phyloP scores from a whole-genome alignment of 768 basidiomycete species.

The Rhodosporidiobolus odoratus region DNA sequence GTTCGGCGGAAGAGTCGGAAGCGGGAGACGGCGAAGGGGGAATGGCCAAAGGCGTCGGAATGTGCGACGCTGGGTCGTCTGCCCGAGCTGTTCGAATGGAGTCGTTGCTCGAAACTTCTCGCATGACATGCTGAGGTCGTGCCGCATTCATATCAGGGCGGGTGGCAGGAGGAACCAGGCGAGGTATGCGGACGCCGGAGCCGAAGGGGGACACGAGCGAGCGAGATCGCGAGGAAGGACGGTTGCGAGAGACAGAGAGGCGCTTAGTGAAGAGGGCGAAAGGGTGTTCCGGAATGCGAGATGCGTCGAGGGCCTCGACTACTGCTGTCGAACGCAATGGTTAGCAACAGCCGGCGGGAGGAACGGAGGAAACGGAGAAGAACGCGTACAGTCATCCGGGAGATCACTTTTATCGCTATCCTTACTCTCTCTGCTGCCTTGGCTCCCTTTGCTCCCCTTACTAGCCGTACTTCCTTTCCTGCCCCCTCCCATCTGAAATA shows the following conservation, averaged over 20 bases:
- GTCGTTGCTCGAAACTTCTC: slow-evolving; percentile 33
- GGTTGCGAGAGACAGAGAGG: background rate
- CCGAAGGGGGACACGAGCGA: slow-evolving; percentile 5
- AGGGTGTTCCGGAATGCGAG: background rate
- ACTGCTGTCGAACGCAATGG: background rate
- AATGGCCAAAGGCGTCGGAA: background rate
- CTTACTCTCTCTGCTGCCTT: background rate
- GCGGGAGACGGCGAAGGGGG: background rate
- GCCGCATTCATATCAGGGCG: background rate
- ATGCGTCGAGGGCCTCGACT: slow-evolving; percentile 15
- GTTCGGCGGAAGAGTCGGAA: background rate
- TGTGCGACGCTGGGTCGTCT: slow-evolving; percentile 4
- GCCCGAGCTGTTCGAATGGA: slow-evolving; percentile 32
- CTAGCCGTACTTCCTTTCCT: background rate
- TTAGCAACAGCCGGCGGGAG: background rate
- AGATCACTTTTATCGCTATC: slow-evolving; percentile 10
- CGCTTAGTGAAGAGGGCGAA: background rate
- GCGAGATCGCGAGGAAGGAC: background rate
- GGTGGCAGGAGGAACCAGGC: background rate
- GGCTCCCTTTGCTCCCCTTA: background rate
- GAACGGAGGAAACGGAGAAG: background rate
- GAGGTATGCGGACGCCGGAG: slow-evolving; percentile 9
- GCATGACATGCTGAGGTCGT: no score
- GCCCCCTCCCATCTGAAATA: background rate
- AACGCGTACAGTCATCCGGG: slow-evolving; percentile 27